A percentile compares a stretch with the other conserved stretches of the same genome.
These are phyloP conservation scores for Colletotrichum orbiculare DNA, from an alignment of 2,329 filamentous ascomycete species.

Conservation along the genomic window DNA sequence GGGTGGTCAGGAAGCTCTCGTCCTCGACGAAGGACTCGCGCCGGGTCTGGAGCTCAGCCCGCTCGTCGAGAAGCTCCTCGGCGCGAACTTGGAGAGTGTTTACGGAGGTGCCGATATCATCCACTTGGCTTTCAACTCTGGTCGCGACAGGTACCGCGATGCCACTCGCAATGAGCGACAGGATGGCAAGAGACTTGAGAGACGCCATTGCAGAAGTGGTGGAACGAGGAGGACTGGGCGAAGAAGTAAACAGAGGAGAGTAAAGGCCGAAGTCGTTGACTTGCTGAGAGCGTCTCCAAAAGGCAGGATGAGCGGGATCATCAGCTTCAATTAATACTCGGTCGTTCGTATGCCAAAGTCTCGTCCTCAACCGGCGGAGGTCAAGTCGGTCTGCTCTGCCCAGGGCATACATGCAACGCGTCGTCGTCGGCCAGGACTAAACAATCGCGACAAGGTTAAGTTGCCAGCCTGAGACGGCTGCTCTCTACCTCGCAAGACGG, in stretches of 20 bases:
- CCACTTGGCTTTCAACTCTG: neutral
- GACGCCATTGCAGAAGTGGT: neutral
- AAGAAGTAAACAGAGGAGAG: too few species aligned
- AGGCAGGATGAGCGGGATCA: too few species aligned
- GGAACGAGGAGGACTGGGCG: neutral
- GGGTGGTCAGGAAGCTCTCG: neutral
- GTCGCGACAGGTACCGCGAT: slow-evolving; percentile 6
- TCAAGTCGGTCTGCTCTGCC: neutral
- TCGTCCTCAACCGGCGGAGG: neutral
- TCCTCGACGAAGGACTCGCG: neutral
- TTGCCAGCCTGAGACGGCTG: slow-evolving; percentile 9
- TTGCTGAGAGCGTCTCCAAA: neutral
- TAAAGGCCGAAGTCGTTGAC: neutral
- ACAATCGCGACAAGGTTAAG: slow-evolving; percentile 13
- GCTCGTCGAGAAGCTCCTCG: neutral
- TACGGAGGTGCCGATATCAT: neutral
- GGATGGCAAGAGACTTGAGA: neutral
- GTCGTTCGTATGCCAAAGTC: too few species aligned
- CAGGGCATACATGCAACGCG: neutral
- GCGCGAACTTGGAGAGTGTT: slow-evolving; percentile 1
- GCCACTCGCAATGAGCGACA: slow-evolving; percentile 3
- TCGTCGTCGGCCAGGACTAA: neutral
- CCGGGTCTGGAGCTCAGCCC: neutral
- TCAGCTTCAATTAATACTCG: too few species aligned
- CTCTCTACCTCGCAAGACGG: neutral